Conservation (phyloP, 2,329 filamentous ascomycete species). For the Fusarium sacchari region DNA sequence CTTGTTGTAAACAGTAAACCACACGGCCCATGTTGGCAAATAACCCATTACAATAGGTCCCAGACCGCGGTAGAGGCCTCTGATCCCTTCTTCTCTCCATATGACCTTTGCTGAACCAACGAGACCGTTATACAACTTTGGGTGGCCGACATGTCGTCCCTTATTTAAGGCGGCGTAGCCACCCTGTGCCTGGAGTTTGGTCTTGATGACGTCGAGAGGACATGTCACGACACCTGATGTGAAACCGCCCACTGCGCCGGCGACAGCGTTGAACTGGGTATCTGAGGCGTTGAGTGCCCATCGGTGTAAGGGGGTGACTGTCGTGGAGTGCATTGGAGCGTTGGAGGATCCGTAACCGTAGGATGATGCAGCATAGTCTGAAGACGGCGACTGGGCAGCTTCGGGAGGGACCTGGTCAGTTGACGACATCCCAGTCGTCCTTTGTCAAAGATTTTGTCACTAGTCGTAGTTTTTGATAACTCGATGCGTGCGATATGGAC, state of each 20-base stretch:
- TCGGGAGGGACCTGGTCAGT: constrained; percentile 57
- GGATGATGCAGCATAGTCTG: constrained; percentile 51
- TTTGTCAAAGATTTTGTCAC: constrained; percentile 7
- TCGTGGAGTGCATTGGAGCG: constrained; percentile 47
- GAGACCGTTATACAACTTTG: constrained; percentile 82
- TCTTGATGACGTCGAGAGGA: constrained; percentile 98
- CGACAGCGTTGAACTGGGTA: constrained; percentile 80
- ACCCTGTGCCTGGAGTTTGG: constrained; percentile 94
- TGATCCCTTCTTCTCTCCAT: constrained; percentile 86
- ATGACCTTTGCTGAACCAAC: constrained; percentile 87
- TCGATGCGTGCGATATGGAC: constrained; percentile 17
- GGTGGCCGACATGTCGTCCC: constrained; percentile 59
- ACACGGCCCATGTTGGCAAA: constrained; percentile 97
- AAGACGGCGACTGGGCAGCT: constrained; percentile 45
- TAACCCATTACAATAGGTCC: constrained; percentile 96
- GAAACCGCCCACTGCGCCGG: constrained; percentile 89
- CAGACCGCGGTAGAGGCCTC: constrained; percentile 91
- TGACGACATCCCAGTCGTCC: constrained; percentile 57
- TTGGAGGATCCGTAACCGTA: constrained; percentile 49
- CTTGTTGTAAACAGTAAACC: constrained; percentile 95
- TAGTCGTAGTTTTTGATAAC: constrained; percentile 7
- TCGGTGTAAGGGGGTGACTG: constrained; percentile 60
- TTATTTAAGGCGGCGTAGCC: constrained; percentile 71
- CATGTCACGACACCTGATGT: constrained; percentile 95
- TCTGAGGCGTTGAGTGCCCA: constrained; percentile 68